phyloP scores from a whole-genome alignment of 345 rosid genomes.

The Corchorus capsularis region DNA sequence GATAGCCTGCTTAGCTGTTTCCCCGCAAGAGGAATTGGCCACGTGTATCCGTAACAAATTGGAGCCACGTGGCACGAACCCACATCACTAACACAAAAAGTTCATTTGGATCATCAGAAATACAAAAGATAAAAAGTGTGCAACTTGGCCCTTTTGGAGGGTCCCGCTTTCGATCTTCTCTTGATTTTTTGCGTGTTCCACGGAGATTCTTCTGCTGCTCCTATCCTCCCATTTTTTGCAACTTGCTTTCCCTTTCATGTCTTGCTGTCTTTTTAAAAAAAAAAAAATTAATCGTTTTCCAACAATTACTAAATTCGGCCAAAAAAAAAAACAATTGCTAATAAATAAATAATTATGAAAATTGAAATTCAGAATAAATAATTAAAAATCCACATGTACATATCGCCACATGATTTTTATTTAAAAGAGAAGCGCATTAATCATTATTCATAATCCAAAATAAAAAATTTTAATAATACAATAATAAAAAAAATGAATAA shows the following conservation, averaged over 20 bases:
- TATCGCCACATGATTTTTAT: no score
- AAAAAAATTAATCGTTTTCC: background rate
- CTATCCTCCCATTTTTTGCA: no score
- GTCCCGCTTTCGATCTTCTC: constrained; percentile 26
- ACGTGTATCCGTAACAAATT: background rate
- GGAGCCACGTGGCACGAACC: constrained; percentile 26
- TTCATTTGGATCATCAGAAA: background rate
- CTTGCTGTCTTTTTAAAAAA: background rate
- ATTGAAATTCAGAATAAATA: no score
- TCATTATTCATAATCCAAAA: no score
- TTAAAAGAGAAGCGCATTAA: no score
- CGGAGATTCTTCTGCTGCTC: constrained; percentile 23
- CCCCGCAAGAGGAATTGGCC: background rate
- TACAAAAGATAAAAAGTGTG: background rate
- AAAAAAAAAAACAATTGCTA: no score
- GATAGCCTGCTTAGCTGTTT: constrained; percentile 28
- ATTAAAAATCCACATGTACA: no score
- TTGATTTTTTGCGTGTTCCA: constrained; percentile 28
- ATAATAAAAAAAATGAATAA: no score
- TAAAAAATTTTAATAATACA: no score
- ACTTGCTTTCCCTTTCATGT: background rate
- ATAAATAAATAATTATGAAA: no score
- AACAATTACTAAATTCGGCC: background rate
- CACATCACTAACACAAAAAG: background rate
- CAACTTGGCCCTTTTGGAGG: constrained; percentile 31